Evolutionary conservation across 768 basidiomycete species (phyloP).

Genomic region (Suillus ampliporus): DNA sequence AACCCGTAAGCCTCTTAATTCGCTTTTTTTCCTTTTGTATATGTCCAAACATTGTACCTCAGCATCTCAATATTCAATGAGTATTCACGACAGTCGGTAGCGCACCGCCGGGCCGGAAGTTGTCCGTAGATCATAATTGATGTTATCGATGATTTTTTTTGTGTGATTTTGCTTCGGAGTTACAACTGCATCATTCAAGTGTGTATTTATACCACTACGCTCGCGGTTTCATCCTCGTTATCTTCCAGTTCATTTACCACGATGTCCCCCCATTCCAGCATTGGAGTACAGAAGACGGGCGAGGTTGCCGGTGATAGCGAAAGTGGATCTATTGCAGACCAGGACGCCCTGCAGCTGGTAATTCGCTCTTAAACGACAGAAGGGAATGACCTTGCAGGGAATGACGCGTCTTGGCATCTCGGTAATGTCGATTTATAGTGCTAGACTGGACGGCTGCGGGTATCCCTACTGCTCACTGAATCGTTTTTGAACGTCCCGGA

Average conservation of each 20-base stretch:
- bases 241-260: background rate
- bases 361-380: slow-evolving; percentile 35
- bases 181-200: slow-evolving; percentile 24
- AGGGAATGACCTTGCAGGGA: slow-evolving; percentile 38
- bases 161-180: slow-evolving; percentile 28
- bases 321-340: slow-evolving; percentile 39
- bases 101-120: slow-evolving; percentile 10
- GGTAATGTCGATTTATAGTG: slow-evolving; percentile 78
- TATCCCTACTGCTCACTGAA: slow-evolving; percentile 61
- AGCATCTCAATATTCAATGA: slow-evolving; percentile 48
- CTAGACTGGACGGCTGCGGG: slow-evolving; percentile 85
- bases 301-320: slow-evolving; percentile 28
- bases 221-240: background rate
- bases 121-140: slow-evolving; percentile 14
- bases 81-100: background rate
- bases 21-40: slow-evolving; percentile 3
- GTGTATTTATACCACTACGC: slow-evolving; percentile 37
- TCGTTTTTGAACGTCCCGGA: slow-evolving; percentile 26
- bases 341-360: slow-evolving; percentile 65
- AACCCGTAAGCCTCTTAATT: slow-evolving; percentile 57
- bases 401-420: slow-evolving; percentile 38
- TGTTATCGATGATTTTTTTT: slow-evolving; percentile 2
- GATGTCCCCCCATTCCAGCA: slow-evolving; percentile 30
- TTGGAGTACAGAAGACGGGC: slow-evolving; percentile 16
- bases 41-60: slow-evolving; percentile 1